Evolutionary conservation across 441 rosid genomes (phyloP), one percentile per base, ranked within the genome.

Genomic region (Erysimum pusillum): DNA sequence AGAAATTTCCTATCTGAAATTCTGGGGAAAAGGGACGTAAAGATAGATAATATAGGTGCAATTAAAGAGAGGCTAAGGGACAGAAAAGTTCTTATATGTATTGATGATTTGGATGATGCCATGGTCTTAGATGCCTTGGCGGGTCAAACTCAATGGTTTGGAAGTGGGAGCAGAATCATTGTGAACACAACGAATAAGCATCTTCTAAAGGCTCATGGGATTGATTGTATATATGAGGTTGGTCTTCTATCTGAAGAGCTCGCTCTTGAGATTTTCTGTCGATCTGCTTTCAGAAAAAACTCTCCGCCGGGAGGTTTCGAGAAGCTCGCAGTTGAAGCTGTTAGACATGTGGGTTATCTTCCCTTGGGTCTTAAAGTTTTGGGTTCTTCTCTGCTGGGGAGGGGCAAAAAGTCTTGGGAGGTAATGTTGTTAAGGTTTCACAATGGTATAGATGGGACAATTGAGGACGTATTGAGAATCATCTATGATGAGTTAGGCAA

Each of bases 331-430:
- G 22, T 28, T 7, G 9, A 56, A 1, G 49, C 61, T 17, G 63
- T 31, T 5, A 2, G 0, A 2, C 57, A 62, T 22, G 35, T 22
- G 0, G 8, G 14, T 0, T 76, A 71, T 3, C 78, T 74, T 49
- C 85, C 83, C 6, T 52, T 83, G 73, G 71, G 34, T 32, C 71
- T 67, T 7, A 48, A 66, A 48, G 22, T 66, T 80, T 35, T 78
- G 13, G 75, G 81, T 15, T 53, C 52, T 0, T 20, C n/a, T 35
- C 10, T 78, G 4, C 3, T 32, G 28, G 42, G 38, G 1, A 67
- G 54, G 32, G 20, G 49, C 6, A 20, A 15, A 14, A 5, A 46
- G 2, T n/a, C 12, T 4, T 25, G 28, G 28, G 3, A 25, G 28
- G 3, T 1, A 2, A 25, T 25, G 28, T 25, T 25, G 28, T 2